Conservation (phyloP, 2,329 filamentous ascomycete genomes). For the Stachybotrys echinatus region DNA sequence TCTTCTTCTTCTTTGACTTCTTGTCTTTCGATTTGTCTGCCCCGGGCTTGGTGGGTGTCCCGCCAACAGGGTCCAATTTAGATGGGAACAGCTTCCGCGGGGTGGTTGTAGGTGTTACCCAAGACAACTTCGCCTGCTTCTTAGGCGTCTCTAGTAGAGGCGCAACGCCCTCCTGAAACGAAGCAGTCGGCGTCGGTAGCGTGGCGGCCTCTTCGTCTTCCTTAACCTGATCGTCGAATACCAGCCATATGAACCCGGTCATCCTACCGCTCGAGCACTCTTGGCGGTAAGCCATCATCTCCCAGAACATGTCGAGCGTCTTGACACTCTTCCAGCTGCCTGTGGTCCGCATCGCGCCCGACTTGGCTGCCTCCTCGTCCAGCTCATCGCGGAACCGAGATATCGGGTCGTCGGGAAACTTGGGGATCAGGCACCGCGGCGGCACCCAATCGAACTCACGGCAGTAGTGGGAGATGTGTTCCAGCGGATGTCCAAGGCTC, state of each 20-base stretch:
- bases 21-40: constrained; percentile 13
- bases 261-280: constrained; percentile 90
- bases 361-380: constrained; percentile 70
- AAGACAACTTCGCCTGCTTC: constrained; percentile 15
- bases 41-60: constrained; percentile 2
- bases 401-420: constrained; percentile 94
- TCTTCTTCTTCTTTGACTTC: constrained; percentile 37
- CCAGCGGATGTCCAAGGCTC: constrained; percentile 69
- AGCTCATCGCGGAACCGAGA: constrained; percentile 82
- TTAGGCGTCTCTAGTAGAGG: constrained; percentile 25
- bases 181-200: constrained; percentile 20
- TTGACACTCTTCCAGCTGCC: constrained; percentile 80
- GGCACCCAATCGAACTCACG: constrained; percentile 58
- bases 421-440: constrained; percentile 78
- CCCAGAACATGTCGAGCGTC: constrained; percentile 91
- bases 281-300: constrained; percentile 94
- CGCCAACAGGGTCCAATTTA: constrained; percentile 8
- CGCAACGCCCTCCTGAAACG: constrained; percentile 15
- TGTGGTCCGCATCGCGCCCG: constrained; percentile 44
- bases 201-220: constrained; percentile 3
- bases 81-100: constrained; percentile 26
- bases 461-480: constrained; percentile 55
- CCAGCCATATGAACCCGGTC: constrained; percentile 92
- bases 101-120: constrained; percentile 22
- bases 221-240: constrained; percentile 58